Conservation (phyloP, 768 basidiomycete species). For the Leccinellum rugosiceps region DNA sequence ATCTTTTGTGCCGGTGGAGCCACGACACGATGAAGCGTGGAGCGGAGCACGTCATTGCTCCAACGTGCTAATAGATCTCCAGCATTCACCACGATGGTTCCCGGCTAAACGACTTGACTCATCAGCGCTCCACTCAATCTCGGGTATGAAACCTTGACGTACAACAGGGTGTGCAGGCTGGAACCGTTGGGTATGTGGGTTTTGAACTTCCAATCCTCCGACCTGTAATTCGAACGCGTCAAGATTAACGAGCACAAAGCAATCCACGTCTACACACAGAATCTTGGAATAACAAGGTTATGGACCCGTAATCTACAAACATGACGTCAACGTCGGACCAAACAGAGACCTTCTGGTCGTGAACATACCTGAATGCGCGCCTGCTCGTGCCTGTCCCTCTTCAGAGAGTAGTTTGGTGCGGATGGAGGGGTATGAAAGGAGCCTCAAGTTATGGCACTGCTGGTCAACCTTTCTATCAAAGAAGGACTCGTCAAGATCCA, state of each 20-base stretch:
- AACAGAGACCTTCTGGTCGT: background rate
- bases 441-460: constrained; percentile 76
- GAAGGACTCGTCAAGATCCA: constrained; percentile 67
- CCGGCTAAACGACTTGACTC: constrained; percentile 45
- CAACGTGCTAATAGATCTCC: constrained; percentile 80
- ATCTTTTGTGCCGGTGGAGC: constrained; percentile 56
- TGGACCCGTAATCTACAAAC: constrained; percentile 69
- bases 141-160: constrained; percentile 24
- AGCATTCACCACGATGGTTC: constrained; percentile 79
- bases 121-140: constrained; percentile 2
- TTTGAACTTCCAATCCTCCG: constrained; percentile 79
- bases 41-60: constrained; percentile 78
- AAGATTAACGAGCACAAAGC: background rate
- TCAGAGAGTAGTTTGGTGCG: constrained; percentile 51
- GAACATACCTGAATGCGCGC: constrained; percentile 67
- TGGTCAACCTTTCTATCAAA: constrained; percentile 75
- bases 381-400: constrained; percentile 76
- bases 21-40: constrained; percentile 82
- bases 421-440: constrained; percentile 81
- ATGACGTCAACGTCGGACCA: background rate
- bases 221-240: constrained; percentile 39
- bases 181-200: constrained; percentile 70
- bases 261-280: constrained; percentile 36
- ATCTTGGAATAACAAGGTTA: constrained; percentile 82
- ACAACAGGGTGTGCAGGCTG: constrained; percentile 77